Evolutionary conservation across 768 basidiomycete species (phyloP).

Genomic region (Mycena crocata): DNA sequence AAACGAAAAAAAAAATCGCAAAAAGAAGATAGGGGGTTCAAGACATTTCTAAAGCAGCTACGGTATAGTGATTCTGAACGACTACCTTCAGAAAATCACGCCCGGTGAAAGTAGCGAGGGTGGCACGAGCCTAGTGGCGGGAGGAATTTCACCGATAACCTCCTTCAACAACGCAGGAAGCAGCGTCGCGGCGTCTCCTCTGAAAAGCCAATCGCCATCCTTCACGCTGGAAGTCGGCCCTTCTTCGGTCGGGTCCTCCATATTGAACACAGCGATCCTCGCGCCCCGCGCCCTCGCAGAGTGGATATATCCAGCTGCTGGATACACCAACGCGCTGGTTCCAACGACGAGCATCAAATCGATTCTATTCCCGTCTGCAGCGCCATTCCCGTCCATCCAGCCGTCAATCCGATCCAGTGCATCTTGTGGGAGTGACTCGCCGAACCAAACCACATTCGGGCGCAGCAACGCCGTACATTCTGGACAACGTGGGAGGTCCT

Average conservation of each 20-base stretch:
- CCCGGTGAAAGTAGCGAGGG: too few relatives aligned
- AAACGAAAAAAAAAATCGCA: too few relatives aligned
- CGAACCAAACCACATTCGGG: slow-evolving; percentile 21
- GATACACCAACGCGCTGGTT: slow-evolving; percentile 21
- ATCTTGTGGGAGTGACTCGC: slow-evolving; percentile 8
- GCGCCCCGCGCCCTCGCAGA: slow-evolving; percentile 15
- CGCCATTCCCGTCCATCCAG: slow-evolving; percentile 6
- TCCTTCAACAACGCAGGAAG: slow-evolving; percentile 15
- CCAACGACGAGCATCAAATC: slow-evolving; percentile 24
- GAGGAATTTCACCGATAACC: slow-evolving; percentile 5
- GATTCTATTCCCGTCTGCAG: neutral
- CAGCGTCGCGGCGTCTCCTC: slow-evolving; percentile 11
- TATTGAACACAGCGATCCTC: slow-evolving; percentile 13
- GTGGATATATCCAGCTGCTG: slow-evolving; percentile 18
- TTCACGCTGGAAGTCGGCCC: slow-evolving; percentile 13
- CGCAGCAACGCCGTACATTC: slow-evolving; percentile 5
- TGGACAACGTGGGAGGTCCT: slow-evolving; percentile 16
- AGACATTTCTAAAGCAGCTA: too few relatives aligned
- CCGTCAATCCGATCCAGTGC: slow-evolving; percentile 4
- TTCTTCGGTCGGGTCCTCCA: slow-evolving; percentile 17
- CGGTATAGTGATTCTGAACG: too few relatives aligned
- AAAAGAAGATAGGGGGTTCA: too few relatives aligned
- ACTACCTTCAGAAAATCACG: too few relatives aligned
- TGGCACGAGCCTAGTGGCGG: too few relatives aligned
- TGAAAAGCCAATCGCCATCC: slow-evolving; percentile 23